Conservation (phyloP, 2,329 filamentous ascomycete genomes). For the Biscogniauxia mediterranea region DNA sequence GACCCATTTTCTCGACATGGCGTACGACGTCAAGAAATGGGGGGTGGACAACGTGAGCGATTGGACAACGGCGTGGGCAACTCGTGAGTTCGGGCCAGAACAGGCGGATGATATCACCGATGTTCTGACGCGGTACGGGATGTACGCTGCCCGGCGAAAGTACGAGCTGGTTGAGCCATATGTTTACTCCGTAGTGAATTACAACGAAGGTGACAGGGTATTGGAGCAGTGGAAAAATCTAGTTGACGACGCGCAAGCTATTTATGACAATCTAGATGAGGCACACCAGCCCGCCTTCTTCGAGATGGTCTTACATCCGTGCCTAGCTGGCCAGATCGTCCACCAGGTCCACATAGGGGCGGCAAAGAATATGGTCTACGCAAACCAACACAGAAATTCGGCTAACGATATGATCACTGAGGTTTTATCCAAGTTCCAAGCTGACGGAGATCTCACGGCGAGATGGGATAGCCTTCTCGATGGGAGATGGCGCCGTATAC, state of each 20-base stretch:
- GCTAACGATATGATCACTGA: slow-evolving; percentile 52
- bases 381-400: slow-evolving; percentile 48
- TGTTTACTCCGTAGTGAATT: slow-evolving; percentile 58
- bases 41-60: slow-evolving; percentile 51
- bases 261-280: slow-evolving; percentile 53
- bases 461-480: slow-evolving; percentile 56
- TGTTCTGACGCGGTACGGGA: slow-evolving; percentile 54
- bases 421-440: slow-evolving; percentile 53
- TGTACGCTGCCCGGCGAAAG: slow-evolving; percentile 56
- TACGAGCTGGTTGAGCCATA: slow-evolving; percentile 57
- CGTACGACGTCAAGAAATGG: slow-evolving; percentile 61
- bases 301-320: slow-evolving; percentile 58
- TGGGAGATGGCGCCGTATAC: slow-evolving; percentile 63
- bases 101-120: slow-evolving; percentile 47
- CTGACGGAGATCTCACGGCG: slow-evolving; percentile 54
- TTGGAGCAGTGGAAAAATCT: slow-evolving; percentile 54
- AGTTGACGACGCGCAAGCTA: slow-evolving; percentile 49
- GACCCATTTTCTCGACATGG: slow-evolving; percentile 66
- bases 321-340: slow-evolving; percentile 54
- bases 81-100: slow-evolving; percentile 54
- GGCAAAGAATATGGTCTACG: slow-evolving; percentile 50
- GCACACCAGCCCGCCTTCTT: slow-evolving; percentile 58
- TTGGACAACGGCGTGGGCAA: slow-evolving; percentile 57
- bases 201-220: slow-evolving; percentile 58
- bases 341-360: slow-evolving; percentile 50